Evolutionary conservation across 345 rosid genomes (phyloP).

Genomic region (Arabis hirsuta): DNA sequence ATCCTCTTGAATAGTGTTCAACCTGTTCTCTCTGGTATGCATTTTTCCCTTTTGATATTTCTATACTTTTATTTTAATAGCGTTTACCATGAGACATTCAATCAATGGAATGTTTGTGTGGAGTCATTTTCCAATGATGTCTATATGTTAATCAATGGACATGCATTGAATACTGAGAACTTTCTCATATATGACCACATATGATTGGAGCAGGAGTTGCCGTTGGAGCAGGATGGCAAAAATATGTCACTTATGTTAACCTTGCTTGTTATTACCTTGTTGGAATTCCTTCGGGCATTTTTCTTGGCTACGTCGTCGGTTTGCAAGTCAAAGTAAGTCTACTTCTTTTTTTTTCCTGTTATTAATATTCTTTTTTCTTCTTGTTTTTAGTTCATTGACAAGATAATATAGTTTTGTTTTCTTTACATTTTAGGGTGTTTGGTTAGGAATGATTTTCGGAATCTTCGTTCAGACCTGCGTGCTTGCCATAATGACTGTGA

Average conservation of each 20-base stretch:
- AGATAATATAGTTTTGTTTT: not conserved
- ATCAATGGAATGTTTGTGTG: not conserved
- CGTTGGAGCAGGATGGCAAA: conserved; percentile 79
- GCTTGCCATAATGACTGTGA: conserved; percentile 42
- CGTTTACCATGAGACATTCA: not conserved
- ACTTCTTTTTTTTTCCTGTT: not conserved
- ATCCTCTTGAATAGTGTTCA: conserved; percentile 76
- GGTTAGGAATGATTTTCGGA: conserved; percentile 79
- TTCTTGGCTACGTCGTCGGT: conserved; percentile 59
- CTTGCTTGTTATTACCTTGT: conserved; percentile 67
- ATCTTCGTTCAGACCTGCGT: conserved; percentile 51
- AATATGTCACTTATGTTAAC: conserved; percentile 67
- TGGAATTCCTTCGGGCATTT: conserved; percentile 70
- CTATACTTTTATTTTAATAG: not conserved
- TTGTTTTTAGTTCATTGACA: not conserved
- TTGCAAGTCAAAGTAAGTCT: conserved; percentile 68
- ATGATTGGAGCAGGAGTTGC: conserved; percentile 60
- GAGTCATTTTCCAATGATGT: not conserved
- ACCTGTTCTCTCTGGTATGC: conserved; percentile 74
- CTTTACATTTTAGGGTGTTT: conserved; percentile 57
- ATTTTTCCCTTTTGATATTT: not conserved
- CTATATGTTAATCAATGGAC: too few species aligned
- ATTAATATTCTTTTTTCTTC: not conserved
- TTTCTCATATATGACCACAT: not conserved
- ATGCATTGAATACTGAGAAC: not conserved